These are phyloP conservation scores for Trebouxia sp. DNA, from an alignment of 139 green algal species.

Conservation along the genomic window DNA sequence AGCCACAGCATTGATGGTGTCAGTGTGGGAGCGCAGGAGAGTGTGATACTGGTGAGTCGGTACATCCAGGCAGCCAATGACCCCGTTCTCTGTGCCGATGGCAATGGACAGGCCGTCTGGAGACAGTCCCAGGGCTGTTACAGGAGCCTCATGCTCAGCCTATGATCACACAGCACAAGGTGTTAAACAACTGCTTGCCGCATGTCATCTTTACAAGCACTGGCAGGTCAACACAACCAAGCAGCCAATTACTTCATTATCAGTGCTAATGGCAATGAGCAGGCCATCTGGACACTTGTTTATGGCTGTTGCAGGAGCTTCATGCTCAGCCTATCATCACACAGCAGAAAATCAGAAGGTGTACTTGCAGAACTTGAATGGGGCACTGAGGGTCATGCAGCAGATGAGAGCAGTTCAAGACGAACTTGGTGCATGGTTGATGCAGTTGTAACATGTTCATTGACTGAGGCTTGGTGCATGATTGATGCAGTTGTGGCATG, in stretches of 20 bases:
- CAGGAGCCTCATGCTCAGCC: constrained; percentile 71
- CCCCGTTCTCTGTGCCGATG: constrained; percentile 67
- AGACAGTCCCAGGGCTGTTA: constrained; percentile 64
- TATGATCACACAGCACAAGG: too few species aligned
- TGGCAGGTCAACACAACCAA: constrained; percentile 66
- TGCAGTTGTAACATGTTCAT: too few species aligned
- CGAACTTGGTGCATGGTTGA: too few species aligned
- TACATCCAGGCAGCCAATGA: constrained; percentile 75
- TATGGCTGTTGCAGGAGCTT: constrained; percentile 63
- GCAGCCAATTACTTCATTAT: constrained; percentile 64
- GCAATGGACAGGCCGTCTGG: constrained; percentile 65
- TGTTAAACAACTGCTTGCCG: too few species aligned
- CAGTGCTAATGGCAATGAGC: constrained; percentile 60
- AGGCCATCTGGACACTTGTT: constrained; percentile 63
- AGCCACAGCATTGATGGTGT: constrained; percentile 55
- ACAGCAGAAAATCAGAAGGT: too few species aligned
- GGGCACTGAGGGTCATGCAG: too few species aligned
- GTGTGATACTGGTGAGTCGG: constrained; percentile 64
- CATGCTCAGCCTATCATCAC: constrained; percentile 67
- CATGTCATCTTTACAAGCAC: too few species aligned
- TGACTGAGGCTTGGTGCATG: too few species aligned
- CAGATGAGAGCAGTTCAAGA: too few species aligned
- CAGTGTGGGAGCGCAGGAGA: constrained; percentile 73
- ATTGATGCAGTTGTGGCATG: too few species aligned
- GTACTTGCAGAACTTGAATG: too few species aligned